A percentile compares a stretch with the other conserved stretches of the same genome.
These are phyloP conservation scores for Leucoagaricus sp. DNA, from an alignment of 1,284 basidiomycete genomes.

Conservation along the genomic window DNA sequence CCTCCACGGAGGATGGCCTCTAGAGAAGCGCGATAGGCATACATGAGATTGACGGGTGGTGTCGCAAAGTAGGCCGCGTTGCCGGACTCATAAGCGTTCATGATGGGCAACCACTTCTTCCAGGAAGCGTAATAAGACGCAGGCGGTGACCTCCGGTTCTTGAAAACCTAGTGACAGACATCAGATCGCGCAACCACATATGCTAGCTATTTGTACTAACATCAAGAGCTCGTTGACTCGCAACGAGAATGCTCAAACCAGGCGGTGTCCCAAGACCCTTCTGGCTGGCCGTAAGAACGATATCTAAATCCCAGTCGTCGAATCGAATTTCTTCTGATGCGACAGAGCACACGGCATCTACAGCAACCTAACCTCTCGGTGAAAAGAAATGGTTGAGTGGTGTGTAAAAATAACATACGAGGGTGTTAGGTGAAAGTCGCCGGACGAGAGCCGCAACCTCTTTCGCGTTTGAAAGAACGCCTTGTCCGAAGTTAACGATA, in stretches of 20 bases:
- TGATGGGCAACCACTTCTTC: slow-evolving; percentile 95
- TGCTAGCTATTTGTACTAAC: slow-evolving; percentile 34
- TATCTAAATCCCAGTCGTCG: slow-evolving; percentile 93
- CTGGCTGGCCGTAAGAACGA: slow-evolving; percentile 89
- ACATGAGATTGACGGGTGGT: slow-evolving; percentile 91
- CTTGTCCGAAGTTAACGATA: slow-evolving; percentile 34
- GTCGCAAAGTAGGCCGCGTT: slow-evolving; percentile 90
- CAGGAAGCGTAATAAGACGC: slow-evolving; percentile 89
- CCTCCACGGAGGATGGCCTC: slow-evolving; percentile 52
- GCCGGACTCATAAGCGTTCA: slow-evolving; percentile 85
- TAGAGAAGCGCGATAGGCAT: slow-evolving; percentile 86
- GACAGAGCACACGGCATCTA: slow-evolving; percentile 95
- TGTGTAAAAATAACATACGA: slow-evolving; percentile 47
- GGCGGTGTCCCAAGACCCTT: slow-evolving; percentile 97
- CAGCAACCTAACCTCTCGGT: slow-evolving; percentile 53
- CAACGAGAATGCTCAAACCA: slow-evolving; percentile 86
- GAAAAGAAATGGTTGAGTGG: background rate
- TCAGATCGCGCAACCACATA: background rate
- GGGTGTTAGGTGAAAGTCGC: slow-evolving; percentile 82
- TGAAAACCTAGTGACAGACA: slow-evolving; percentile 15
- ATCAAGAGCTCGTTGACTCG: slow-evolving; percentile 80
- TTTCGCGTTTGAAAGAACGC: slow-evolving; percentile 86
- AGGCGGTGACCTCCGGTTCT: slow-evolving; percentile 70
- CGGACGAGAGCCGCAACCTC: slow-evolving; percentile 77
- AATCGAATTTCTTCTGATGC: slow-evolving; percentile 95